Evolutionary conservation across 495 filamentous ascomycete genomes (phyloP).

Genomic region (Sphaerosporella brunnea): DNA sequence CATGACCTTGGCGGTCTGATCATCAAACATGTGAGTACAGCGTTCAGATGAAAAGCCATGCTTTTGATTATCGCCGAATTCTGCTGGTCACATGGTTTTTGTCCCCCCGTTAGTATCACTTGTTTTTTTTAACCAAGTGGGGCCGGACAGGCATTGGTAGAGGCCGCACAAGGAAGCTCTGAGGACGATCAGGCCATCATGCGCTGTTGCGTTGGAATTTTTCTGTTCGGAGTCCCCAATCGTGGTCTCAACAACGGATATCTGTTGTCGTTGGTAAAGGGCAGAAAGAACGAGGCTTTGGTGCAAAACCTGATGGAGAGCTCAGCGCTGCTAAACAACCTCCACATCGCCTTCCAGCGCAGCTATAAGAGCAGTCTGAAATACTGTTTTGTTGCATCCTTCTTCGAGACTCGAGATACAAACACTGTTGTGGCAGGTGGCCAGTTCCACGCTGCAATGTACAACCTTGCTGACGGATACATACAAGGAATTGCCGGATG

Average conservation of each 20-base stretch:
- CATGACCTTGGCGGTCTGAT: slow-evolving; percentile 28
- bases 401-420: background rate
- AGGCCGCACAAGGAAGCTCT: background rate
- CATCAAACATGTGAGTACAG: slow-evolving; percentile 16
- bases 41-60: background rate
- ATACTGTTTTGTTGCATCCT: background rate
- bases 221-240: background rate
- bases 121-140: background rate
- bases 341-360: background rate
- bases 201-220: background rate
- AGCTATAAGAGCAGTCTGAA: background rate
- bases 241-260: background rate
- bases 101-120: background rate
- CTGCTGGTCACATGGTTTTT: background rate
- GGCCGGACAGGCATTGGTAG: background rate
- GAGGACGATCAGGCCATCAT: background rate
- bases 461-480: too few relatives aligned
- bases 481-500: background rate
- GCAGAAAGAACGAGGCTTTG: background rate
- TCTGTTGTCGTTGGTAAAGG: background rate
- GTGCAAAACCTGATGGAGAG: background rate
- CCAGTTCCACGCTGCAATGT: too few relatives aligned
- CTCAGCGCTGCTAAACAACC: background rate
- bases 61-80: background rate
- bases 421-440: background rate